Conservation (phyloP, 768 basidiomycete genomes). For the Phylloporus sp. region DNA sequence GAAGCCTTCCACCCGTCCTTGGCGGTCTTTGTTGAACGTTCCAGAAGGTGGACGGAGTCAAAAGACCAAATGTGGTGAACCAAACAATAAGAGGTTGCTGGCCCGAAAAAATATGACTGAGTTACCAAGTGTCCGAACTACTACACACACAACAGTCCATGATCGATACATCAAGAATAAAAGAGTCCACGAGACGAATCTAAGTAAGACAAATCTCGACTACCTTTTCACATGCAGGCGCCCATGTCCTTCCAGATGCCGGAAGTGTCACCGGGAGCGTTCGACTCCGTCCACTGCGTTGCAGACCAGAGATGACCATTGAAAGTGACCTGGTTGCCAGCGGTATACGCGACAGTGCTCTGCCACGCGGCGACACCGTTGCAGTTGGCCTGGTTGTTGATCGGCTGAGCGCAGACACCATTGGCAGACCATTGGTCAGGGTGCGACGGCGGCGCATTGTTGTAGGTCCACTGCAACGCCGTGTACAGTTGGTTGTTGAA, state of each 20-base stretch:
- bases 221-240: constrained; percentile 12
- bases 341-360: constrained; percentile 9
- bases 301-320: constrained; percentile 19
- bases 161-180: neutral
- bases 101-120: no score
- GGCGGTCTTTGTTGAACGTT: neutral
- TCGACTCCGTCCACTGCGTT: constrained; percentile 22
- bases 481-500: constrained; percentile 19
- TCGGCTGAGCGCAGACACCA: constrained; percentile 16
- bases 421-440: constrained; percentile 15
- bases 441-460: constrained; percentile 14
- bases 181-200: neutral
- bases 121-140: neutral
- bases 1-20: neutral
- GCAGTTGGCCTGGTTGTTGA: constrained; percentile 23
- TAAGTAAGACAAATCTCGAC: neutral
- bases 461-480: constrained; percentile 26
- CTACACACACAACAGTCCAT: neutral
- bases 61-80: neutral
- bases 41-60: neutral
- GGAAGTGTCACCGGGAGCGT: constrained; percentile 22
- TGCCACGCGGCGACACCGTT: constrained; percentile 20
- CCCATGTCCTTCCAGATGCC: constrained; percentile 25
- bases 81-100: neutral
- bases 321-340: constrained; percentile 17